phyloP scores from a whole-genome alignment of 2,329 filamentous ascomycete genomes.

The Stemphylium vesicarium region DNA sequence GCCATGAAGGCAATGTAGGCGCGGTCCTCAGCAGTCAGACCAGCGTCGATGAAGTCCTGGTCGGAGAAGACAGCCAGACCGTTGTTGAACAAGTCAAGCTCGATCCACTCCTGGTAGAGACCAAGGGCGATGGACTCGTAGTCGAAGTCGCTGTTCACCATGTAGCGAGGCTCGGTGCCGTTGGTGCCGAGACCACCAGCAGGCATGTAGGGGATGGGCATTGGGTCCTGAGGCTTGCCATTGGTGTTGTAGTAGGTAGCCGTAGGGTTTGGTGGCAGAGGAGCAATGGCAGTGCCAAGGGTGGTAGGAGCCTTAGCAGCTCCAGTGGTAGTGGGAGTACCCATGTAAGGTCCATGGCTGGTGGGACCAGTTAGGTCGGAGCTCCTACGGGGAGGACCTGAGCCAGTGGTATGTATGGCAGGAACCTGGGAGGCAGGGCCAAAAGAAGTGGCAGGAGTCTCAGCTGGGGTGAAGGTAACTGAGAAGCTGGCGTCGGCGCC shows the following conservation, averaged over 20 bases:
- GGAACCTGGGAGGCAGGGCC: conserved; percentile 53
- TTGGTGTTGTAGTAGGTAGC: conserved; percentile 75
- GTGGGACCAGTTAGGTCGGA: conserved; percentile 64
- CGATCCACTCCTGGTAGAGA: conserved; percentile 84
- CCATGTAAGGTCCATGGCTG: conserved; percentile 72
- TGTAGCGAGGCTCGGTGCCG: conserved; percentile 76
- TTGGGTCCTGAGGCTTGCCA: conserved; percentile 68
- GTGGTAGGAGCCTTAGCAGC: conserved; percentile 65
- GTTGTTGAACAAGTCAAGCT: conserved; percentile 81
- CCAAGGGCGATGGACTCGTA: conserved; percentile 77
- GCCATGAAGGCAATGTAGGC: conserved; percentile 78
- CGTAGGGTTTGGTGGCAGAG: conserved; percentile 63
- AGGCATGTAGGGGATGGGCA: conserved; percentile 76
- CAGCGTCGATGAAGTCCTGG: conserved; percentile 71
- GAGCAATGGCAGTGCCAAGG: conserved; percentile 63
- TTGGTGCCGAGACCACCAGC: conserved; percentile 76
- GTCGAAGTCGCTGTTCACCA: conserved; percentile 81
- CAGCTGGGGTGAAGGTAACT: conserved; percentile 38
- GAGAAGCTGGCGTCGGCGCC: conserved; percentile 54
- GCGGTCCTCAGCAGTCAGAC: conserved; percentile 72
- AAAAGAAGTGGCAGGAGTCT: conserved; percentile 51
- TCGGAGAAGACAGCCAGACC: conserved; percentile 72
- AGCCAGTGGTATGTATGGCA: conserved; percentile 39
- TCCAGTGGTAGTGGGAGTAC: conserved; percentile 71
- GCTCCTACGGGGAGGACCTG: conserved; percentile 55